Evolutionary conservation across 352 stramenopile genomes (phyloP), one percentile per base, ranked within the genome.

Genomic region (Phytophthora sp.): DNA sequence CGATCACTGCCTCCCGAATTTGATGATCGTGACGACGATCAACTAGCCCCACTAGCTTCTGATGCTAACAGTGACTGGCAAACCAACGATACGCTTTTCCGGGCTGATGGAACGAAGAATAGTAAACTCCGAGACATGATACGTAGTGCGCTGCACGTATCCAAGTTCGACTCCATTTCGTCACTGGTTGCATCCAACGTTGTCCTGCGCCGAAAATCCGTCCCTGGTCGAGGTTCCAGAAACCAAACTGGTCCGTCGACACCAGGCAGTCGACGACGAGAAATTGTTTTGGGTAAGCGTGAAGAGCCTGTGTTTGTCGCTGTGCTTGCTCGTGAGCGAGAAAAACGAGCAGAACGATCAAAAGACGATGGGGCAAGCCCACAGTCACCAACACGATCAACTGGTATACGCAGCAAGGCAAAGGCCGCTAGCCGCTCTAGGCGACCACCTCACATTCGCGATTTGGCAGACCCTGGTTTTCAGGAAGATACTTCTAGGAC

Each of bases 111-210:
- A 21, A 87, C 83, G 32, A 88, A 80, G 49, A 96, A 95, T 71
- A 91, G 79, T 52, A 91, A 87, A 37, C 72, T 97, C 21, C 78
- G 91, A 9, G 86, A 96, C 52, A 95, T 84, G 17, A 92, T 96
- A 30, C 79, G 82, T 9, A 71, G 77, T 5, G 85, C 87, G 2
- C 73, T 97, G 4, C 82, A 89, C 26, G 77, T 94, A 4, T 95
- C 87, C 21, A 94, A 94, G 65, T 97, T 97, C 58, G 91, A 97
- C 70, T 97, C 89, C 1, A 83, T 97, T 18, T 94, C 89, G 17
- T 91, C 91, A 11, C 77, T 96, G 2, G 74, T 97, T 10, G 87
- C 90, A 1, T 90, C 80, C 15, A 91, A 91, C 35, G 78, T 92
- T 9, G 63, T 91, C 8, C 62, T 95, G 3, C 72, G 82, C 5